Evolutionary conservation across 2,329 filamentous ascomycete genomes (phyloP), one percentile per base, ranked within the genome.

Genomic region (Tympanopsis confertula): DNA sequence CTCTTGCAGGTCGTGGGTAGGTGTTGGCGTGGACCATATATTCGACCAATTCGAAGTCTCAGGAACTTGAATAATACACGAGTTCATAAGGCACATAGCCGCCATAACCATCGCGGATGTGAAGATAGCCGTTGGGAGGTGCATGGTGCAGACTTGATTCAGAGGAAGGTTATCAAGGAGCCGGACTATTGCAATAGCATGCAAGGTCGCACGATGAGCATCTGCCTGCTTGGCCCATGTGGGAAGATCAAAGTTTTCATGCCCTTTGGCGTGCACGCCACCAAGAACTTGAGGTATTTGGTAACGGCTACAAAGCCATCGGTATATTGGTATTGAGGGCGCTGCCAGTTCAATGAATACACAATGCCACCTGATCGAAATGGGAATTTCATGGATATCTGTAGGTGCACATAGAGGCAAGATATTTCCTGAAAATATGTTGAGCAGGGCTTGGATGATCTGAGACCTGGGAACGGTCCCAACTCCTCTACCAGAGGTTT

Each of bases 61-160:
- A n/a, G n/a, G n/a, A n/a, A n/a, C n/a, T n/a, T n/a, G n/a, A n/a
- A n/a, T n/a, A n/a, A n/a, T n/a, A n/a, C n/a, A n/a, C n/a, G n/a
- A n/a, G n/a, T n/a, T n/a, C n/a, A n/a, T n/a, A n/a, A 45, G 35
- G 30, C 42, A 44, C n/a, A 41, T 40, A 1, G 26, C 20, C 7
- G 29, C 33, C 4, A 45, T 35, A 2, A 44, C 39, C 22, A 46
- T 38, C 4, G 42, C 41, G 2, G 43, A 45, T 13, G 44, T 37
- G 20, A 46, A 46, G 10, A 44, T 42, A 5, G 44, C 41, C 22
- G 37, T 38, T 2, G 44, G 44, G 4, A 46, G 35, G 36, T 45
- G 44, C 20, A 41, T 41, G 5, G 36, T 12, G 41, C 39, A 10
- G 44, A n/a, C 7, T 26, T n/a, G 22, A 10, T 7, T 10, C 7